A percentile compares a stretch with the other conserved stretches of the same genome.
phyloP scores from a whole-genome alignment of 108 stramenopile genomes.

The Cyclotella cryptica region DNA sequence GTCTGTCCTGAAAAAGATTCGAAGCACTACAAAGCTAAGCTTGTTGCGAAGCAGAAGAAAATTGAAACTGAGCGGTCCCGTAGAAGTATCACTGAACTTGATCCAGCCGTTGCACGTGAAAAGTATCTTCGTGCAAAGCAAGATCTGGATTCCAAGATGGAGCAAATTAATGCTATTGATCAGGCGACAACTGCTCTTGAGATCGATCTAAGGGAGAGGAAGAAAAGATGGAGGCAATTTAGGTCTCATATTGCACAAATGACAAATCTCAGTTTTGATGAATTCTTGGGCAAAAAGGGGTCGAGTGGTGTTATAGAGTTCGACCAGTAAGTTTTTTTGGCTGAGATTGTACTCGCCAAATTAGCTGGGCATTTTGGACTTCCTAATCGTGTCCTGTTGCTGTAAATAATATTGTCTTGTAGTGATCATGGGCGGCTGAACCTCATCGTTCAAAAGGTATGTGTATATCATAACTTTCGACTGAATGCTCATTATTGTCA shows the following conservation, averaged over 20 bases:
- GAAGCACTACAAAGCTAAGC: constrained; percentile 60
- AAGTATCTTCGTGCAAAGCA: constrained; percentile 73
- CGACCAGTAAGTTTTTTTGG: constrained; percentile 47
- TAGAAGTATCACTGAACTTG: constrained; percentile 60
- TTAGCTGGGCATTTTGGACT: background rate
- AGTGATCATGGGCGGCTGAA: constrained; percentile 56
- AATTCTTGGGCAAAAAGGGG: constrained; percentile 82
- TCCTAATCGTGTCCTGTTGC: background rate
- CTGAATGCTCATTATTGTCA: background rate
- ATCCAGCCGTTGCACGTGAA: constrained; percentile 67
- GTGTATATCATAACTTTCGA: background rate
- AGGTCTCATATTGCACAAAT: constrained; percentile 63
- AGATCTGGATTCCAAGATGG: constrained; percentile 60
- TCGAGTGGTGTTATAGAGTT: constrained; percentile 77
- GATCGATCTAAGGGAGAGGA: constrained; percentile 60
- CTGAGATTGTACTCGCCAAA: background rate
- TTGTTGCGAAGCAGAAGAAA: constrained; percentile 48
- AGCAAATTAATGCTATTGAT: constrained; percentile 62
- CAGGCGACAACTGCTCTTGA: constrained; percentile 38
- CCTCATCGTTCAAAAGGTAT: constrained; percentile 73
- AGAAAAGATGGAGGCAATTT: constrained; percentile 65
- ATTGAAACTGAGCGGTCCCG: constrained; percentile 71
- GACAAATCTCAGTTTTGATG: constrained; percentile 75
- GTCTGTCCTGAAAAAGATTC: constrained; percentile 43
- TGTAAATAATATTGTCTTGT: background rate